These are phyloP conservation scores for Acorus gramineus DNA, from an alignment of 106 monocot species.

Conservation along the genomic window DNA sequence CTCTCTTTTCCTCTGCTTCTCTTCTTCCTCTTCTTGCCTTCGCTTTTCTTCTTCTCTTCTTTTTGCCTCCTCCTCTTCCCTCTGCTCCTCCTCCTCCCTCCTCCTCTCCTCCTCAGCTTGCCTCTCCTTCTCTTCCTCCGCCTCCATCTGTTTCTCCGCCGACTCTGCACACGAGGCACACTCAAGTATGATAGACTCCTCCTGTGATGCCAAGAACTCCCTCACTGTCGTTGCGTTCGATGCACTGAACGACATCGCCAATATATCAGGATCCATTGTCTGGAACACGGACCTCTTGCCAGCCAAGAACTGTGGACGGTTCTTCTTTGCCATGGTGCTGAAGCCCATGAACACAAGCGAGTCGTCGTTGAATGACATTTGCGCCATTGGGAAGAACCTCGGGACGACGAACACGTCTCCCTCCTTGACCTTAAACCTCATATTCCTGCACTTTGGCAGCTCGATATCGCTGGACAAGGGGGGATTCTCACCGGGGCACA, in stretches of 20 bases:
- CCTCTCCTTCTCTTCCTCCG: too few species aligned
- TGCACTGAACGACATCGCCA: slow-evolving; percentile 29
- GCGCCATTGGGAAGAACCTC: slow-evolving; percentile 66
- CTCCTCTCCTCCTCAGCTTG: too few species aligned
- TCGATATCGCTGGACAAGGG: slow-evolving; percentile 1
- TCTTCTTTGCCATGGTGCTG: slow-evolving; percentile 25
- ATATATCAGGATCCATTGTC: slow-evolving; percentile 28
- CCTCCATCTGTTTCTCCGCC: too few species aligned
- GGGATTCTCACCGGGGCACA: slow-evolving; percentile 14
- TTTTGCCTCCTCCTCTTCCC: too few species aligned
- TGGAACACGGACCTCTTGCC: slow-evolving; percentile 45
- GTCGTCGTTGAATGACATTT: slow-evolving; percentile 61
- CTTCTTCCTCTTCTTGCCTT: too few species aligned
- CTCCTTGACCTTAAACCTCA: slow-evolving; percentile 37
- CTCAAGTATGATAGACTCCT: slow-evolving; percentile 32
- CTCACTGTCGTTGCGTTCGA: slow-evolving; percentile 18
- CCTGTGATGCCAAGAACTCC: slow-evolving; percentile 23
- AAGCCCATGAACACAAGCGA: slow-evolving; percentile 69
- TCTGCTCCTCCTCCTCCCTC: too few species aligned
- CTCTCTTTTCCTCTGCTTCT: too few species aligned
- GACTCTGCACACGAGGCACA: slow-evolving; percentile 8
- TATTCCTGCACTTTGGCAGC: slow-evolving; percentile 10
- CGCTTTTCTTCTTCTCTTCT: too few species aligned
- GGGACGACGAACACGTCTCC: slow-evolving; percentile 73
- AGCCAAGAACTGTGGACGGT: slow-evolving; percentile 57